phyloP scores from a whole-genome alignment of 2,329 filamentous ascomycete genomes.

The Ophiognomonia clavigignenti-juglandacearum region DNA sequence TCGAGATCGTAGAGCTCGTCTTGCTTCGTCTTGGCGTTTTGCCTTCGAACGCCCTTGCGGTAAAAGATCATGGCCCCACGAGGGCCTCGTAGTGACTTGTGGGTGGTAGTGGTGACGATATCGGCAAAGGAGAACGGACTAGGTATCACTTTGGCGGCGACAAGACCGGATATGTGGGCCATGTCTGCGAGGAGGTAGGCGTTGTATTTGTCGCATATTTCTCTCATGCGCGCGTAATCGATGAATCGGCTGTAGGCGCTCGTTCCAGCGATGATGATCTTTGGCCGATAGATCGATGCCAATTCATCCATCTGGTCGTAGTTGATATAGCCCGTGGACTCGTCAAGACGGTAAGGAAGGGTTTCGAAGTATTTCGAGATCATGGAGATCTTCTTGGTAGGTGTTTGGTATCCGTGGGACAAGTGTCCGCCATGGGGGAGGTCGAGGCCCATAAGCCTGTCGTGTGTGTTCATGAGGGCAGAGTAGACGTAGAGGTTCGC shows the following conservation, averaged over 20 bases:
- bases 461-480: constrained; percentile 85
- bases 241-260: constrained; percentile 95
- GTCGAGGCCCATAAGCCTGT: constrained; percentile 94
- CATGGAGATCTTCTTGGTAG: constrained; percentile 92
- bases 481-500: constrained; percentile 93
- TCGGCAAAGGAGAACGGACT: constrained; percentile 87
- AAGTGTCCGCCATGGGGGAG: constrained; percentile 94
- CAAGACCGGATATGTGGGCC: constrained; percentile 92
- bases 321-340: constrained; percentile 88
- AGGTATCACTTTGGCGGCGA: constrained; percentile 87
- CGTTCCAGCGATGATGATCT: constrained; percentile 90
- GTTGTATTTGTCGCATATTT: constrained; percentile 85
- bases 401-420: constrained; percentile 95
- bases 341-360: constrained; percentile 86
- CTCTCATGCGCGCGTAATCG: constrained; percentile 88
- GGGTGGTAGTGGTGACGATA: constrained; percentile 94
- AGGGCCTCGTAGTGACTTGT: constrained; percentile 94
- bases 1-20: constrained; percentile 88
- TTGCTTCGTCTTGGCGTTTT: constrained; percentile 79
- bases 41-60: constrained; percentile 82
- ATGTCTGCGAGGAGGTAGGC: constrained; percentile 94
- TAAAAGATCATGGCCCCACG: constrained; percentile 98
- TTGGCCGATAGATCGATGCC: constrained; percentile 85
- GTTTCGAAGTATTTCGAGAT: constrained; percentile 99
- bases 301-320: constrained; percentile 87